Base-by-base conservation (phyloP, 2,329 filamentous ascomycete genomes). In the Hypoxylon sp. region DNA sequence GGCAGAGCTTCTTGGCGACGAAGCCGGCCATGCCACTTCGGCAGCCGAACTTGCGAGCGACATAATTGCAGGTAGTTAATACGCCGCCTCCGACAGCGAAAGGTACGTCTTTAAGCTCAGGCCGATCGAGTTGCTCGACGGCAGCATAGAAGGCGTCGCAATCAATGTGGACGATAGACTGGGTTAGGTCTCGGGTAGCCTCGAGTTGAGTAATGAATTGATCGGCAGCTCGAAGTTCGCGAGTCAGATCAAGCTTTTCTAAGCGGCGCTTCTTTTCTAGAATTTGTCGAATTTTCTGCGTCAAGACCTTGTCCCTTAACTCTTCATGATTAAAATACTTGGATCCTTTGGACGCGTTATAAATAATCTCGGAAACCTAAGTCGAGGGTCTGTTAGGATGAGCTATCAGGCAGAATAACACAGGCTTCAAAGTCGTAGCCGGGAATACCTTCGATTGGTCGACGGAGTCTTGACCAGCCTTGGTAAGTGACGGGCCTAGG, bases 71-170 rank as follows among this genome's bases (percentile, higher is more conserved):
- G 0, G 88, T 90, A 19, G 88, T 89, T 25, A 90, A 78, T 2
- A 91, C 89, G 2, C 88, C 89, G 14, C 79, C 82, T 0, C 96
- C 96, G 0, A 99, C 96, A 0, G 95, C 94, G 81, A 99, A 98
- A 0, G 96, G 96, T 0, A 97, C 83, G 41, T 94, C 85, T 65
- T 91, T 92, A 49, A 99, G 85, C 76, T 97, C 94, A 0, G 95
- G 96, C 0, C 91, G 86, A 74, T 93, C 91, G 2, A 94, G 85
- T 72, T 90, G 93, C 78, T 98, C 96, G 0, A 98, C 96, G 0
- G 96, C 93, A 0, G 96, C 96, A 76, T 96, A 99, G 80, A 99
- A 99, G 14, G 96, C 96, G 82, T 99, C 96, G 80, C 96, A 98
- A 79, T 99, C 96, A 51, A 98, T 87, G 77, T 99, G 96, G 0